A percentile compares a stretch with the other conserved stretches of the same genome.
Conservation (phyloP, 202 grass and related monocot species). For the Bolboschoenoplectus hybrid region DNA sequence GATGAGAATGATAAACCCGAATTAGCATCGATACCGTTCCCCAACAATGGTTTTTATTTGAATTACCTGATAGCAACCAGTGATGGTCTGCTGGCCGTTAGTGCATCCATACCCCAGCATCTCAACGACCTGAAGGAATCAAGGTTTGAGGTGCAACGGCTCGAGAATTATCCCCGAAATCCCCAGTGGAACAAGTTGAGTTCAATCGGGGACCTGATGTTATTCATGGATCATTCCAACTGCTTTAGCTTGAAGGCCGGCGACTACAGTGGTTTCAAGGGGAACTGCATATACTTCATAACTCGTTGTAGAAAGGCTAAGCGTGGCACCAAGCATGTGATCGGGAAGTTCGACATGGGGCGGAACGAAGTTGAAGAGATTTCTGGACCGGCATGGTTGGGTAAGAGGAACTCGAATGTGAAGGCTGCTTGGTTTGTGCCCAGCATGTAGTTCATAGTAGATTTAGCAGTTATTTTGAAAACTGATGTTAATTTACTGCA, state of each 20-base stretch:
- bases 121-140: neutral
- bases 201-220: conserved; percentile 6
- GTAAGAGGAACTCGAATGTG: neutral
- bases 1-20: neutral
- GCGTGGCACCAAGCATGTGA: neutral
- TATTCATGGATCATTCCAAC: neutral
- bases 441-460: too few species aligned
- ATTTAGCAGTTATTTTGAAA: neutral
- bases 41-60: neutral
- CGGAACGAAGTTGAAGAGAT: neutral
- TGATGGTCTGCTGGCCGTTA: neutral
- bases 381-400: neutral
- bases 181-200: neutral
- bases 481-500: neutral
- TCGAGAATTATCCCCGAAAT: conserved; percentile 16
- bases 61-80: neutral
- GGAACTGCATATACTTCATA: conserved; percentile 24
- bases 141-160: neutral
- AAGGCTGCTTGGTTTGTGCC: conserved; percentile 1
- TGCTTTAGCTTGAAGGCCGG: neutral
- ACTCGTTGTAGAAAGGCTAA: neutral
- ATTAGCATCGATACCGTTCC: neutral
- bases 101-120: neutral
- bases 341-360: neutral
- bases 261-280: neutral